Percentiles rank a stretch among this genome's conserved stretches.
Conservation (phyloP, 2,329 filamentous ascomycete genomes). For the Fusarium sp. region DNA sequence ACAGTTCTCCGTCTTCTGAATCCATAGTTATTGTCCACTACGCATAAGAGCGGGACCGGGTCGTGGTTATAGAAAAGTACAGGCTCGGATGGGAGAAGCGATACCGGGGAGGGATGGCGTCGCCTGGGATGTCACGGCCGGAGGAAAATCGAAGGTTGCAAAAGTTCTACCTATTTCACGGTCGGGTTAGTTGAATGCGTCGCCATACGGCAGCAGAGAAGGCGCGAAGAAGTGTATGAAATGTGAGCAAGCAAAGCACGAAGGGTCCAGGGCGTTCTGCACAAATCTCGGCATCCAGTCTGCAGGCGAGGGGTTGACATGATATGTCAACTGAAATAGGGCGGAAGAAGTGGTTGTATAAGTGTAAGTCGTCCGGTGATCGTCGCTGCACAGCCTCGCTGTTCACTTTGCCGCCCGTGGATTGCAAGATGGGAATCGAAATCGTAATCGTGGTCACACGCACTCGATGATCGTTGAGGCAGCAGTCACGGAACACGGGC, state of each 20-base stretch:
- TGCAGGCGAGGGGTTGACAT: constrained; percentile 5
- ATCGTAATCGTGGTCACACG: constrained; percentile 38
- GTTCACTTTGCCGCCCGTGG: constrained; percentile 24
- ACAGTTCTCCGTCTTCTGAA: constrained; percentile 89
- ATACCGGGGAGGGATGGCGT: constrained; percentile 6
- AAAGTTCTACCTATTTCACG: constrained; percentile 37
- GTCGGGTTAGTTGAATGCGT: constrained; percentile 32
- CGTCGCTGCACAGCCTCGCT: constrained; percentile 25
- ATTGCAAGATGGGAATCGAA: constrained; percentile 22
- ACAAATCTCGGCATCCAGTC: constrained; percentile 7
- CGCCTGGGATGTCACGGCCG: constrained; percentile 29
- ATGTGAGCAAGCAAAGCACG: constrained; percentile 9
- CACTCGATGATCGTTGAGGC: constrained; percentile 32
- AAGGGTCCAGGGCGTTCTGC: constrained; percentile 7
- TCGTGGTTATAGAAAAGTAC: constrained; percentile 1
- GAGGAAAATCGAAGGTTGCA: constrained; percentile 19
- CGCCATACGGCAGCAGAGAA: constrained; percentile 18
- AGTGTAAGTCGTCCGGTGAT: constrained; percentile 26
- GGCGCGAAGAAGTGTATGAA: constrained; percentile 12
- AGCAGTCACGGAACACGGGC: constrained; percentile 39
- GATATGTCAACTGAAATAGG: background rate
- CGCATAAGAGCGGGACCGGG: constrained; percentile 37
- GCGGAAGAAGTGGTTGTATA: constrained; percentile 4
- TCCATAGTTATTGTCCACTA: constrained; percentile 71
- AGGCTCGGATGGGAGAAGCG: constrained; percentile 14